A percentile compares a stretch with the other conserved stretches of the same genome.
Conservation (phyloP, 2,329 filamentous ascomycete genomes). For the Microdochium nivale region DNA sequence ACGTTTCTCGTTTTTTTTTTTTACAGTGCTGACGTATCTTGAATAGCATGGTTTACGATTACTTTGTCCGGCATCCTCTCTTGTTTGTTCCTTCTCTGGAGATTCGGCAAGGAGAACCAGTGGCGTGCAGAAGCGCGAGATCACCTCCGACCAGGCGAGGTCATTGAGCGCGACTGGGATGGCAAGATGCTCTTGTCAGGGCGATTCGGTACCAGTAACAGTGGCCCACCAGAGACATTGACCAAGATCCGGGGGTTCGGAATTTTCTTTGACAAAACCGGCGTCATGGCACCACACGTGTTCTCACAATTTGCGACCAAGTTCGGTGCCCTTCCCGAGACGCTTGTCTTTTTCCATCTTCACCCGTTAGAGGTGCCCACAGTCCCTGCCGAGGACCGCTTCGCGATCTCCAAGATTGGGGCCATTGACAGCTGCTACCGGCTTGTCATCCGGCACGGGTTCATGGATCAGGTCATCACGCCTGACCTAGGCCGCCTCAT, state of each 20-base stretch:
- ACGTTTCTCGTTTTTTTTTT: not conserved
- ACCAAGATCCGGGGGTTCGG: constrained; percentile 49
- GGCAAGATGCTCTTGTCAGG: constrained; percentile 21
- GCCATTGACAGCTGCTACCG: constrained; percentile 56
- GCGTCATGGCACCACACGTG: constrained; percentile 54
- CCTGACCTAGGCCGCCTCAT: constrained; percentile 53
- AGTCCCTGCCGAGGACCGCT: constrained; percentile 38
- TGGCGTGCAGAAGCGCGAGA: constrained; percentile 63
- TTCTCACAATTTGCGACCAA: constrained; percentile 68
- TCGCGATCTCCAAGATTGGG: constrained; percentile 31
- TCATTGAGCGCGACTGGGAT: constrained; percentile 14
- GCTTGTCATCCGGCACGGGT: constrained; percentile 62
- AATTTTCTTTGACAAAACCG: constrained; percentile 73
- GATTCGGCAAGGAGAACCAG: constrained; percentile 70
- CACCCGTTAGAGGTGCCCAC: constrained; percentile 52
- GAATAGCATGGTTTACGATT: constrained; percentile 61
- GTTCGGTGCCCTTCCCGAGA: constrained; percentile 57
- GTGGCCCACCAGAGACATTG: constrained; percentile 11
- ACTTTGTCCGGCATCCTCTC: constrained; percentile 54
- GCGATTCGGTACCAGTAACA: constrained; percentile 29
- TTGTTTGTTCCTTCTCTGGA: constrained; percentile 63
- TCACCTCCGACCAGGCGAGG: constrained; percentile 37
- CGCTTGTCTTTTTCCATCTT: constrained; percentile 69
- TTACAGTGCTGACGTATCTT: not conserved
- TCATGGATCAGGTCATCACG: constrained; percentile 62